Percentiles rank a stretch among this genome's conserved stretches.
phyloP scores from a whole-genome alignment of 352 stramenopile species.

The Pythium dissotocum region DNA sequence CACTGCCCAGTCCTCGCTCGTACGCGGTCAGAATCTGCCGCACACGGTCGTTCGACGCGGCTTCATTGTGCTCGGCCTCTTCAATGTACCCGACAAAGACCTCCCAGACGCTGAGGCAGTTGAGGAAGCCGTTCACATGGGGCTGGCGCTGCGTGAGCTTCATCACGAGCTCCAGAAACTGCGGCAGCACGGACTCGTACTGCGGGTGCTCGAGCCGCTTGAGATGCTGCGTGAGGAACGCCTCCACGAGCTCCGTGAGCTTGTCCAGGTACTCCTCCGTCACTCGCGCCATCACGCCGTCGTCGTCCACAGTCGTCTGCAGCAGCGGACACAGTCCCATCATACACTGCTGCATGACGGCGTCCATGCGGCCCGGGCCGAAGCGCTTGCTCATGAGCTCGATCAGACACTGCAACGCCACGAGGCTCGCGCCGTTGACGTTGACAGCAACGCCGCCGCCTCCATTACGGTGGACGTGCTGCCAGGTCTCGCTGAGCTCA shows the following conservation, averaged over 20 bases:
- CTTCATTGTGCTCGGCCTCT: conserved; percentile 72
- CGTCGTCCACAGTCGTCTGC: conserved; percentile 60
- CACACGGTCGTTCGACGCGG: conserved; percentile 49
- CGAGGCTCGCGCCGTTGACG: conserved; percentile 45
- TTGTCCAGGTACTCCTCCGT: conserved; percentile 75
- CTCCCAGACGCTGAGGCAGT: conserved; percentile 81
- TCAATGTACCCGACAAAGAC: conserved; percentile 85
- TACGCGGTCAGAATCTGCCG: conserved; percentile 59
- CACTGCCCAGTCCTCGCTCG: conserved; percentile 63
- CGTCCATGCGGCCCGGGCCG: conserved; percentile 35
- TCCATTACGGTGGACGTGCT: conserved; percentile 17
- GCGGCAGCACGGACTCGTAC: conserved; percentile 45
- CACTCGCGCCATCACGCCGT: conserved; percentile 38
- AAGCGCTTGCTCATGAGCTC: conserved; percentile 77
- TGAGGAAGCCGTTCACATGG: conserved; percentile 71
- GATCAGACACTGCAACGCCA: conserved; percentile 55
- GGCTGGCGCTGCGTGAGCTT: conserved; percentile 69
- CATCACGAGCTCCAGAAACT: conserved; percentile 61
- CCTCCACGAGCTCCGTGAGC: conserved; percentile 71
- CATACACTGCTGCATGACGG: conserved; percentile 60
- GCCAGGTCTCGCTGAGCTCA: conserved; percentile 42
- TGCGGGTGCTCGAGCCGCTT: conserved; percentile 64
- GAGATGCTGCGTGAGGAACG: conserved; percentile 74
- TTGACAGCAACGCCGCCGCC: background rate
- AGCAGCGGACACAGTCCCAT: conserved; percentile 54